Conservation (phyloP, 495 filamentous ascomycete species). For the Clavariopsis aquatica region DNA sequence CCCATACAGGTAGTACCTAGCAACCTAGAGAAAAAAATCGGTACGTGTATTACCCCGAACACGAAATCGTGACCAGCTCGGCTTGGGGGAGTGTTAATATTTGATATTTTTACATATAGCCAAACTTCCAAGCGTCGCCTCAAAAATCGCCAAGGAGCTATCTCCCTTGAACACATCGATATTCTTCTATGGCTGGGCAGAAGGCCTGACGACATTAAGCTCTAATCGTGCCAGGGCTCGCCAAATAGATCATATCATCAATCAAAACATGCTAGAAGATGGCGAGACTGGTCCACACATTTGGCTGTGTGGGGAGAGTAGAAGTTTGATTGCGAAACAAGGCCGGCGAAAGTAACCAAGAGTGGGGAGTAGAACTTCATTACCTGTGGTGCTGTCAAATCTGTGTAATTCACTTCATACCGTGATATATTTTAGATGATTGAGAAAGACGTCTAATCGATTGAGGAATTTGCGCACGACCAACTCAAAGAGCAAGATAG, state of each 20-base stretch:
- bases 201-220: constrained; percentile 62
- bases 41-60: neutral
- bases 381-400: too few relatives aligned
- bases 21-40: constrained; percentile 16
- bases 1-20: constrained; percentile 54
- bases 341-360: constrained; percentile 42
- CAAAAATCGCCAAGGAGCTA: constrained; percentile 44
- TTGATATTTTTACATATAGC: constrained; percentile 3
- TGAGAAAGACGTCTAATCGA: too few relatives aligned
- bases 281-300: constrained; percentile 56
- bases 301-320: constrained; percentile 64
- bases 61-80: too few relatives aligned
- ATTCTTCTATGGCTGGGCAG: constrained; percentile 69
- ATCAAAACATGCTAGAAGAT: constrained; percentile 38
- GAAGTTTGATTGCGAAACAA: constrained; percentile 67
- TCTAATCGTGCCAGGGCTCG: constrained; percentile 67
- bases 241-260: constrained; percentile 54
- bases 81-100: too few relatives aligned
- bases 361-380: neutral
- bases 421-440: too few relatives aligned
- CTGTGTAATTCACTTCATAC: too few relatives aligned
- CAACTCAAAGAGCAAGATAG: too few relatives aligned
- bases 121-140: constrained; percentile 31
- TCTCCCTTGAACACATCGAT: constrained; percentile 66
- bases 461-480: too few relatives aligned